Base-by-base conservation (phyloP, 78 protist species). In the Dictyostelium purpureum region DNA sequence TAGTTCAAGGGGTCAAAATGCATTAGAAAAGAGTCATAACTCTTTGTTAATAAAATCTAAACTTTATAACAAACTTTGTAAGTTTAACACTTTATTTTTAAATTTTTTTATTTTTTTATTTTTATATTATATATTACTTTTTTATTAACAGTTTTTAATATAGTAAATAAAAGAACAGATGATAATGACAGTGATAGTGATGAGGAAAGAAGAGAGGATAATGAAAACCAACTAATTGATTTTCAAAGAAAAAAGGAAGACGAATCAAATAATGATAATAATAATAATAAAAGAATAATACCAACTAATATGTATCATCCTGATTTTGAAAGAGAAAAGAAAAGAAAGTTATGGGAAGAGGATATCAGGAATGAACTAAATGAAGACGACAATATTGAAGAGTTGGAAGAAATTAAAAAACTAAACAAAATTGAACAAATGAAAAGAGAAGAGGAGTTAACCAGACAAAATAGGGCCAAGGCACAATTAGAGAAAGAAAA, bases 291-390 rank as follows among this genome's bases (percentile, higher is more conserved):
- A 49, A 49, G 11, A 49, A 11, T 49, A 11, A 49, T 49, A 11
- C 11, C n/a, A n/a, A n/a, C n/a, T n/a, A 56, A 38, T 24, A 77
- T 63, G 63, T 12, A 42, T 28, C 74, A 80, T 42, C 77, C 77
- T 31, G 88, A 80, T n/a, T 18, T 49, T 42, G 88, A 66, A 49
- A 80, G 66, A 37, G 88, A 80, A 66, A 63, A 56, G 2, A 67
- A 37, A 40, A 51, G 90, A 54, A 66, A 65, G 18, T n/a, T 69
- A 0, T 82, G 90, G 90, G 77, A 80, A 47, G 24, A 59, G 19
- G 54, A 43, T 12, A 61, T 61, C 10, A 19, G 6, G 6, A 26
- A 67, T 67, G 7, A 38, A 21, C 2, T 33, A 9, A 65, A 56
- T 12, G 35, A 43, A 1, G 37, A 26, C 24, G 80, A 47, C 11